A percentile compares a stretch with the other conserved stretches of the same genome.
Evolutionary conservation across 768 basidiomycete species (phyloP).

Genomic region (Tubosaeta sp.): DNA sequence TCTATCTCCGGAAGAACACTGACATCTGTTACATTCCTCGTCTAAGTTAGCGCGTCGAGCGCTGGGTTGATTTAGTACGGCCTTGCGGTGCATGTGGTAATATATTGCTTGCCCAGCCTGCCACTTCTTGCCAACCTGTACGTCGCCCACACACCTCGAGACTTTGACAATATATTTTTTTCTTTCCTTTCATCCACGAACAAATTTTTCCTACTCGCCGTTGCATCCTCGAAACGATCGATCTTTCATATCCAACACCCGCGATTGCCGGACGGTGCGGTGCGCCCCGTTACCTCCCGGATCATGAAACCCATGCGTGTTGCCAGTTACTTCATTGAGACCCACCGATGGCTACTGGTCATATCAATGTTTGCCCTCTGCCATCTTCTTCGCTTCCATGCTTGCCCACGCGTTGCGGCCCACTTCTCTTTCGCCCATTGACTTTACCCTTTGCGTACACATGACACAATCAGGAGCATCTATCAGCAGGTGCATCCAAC

Average conservation of each 20-base stretch:
- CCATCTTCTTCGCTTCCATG: conserved; percentile 23
- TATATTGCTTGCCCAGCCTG: neutral
- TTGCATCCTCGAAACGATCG: conserved; percentile 11
- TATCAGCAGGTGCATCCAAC: conserved; percentile 30
- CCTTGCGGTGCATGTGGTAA: neutral
- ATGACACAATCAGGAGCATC: conserved; percentile 12
- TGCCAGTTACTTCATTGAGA: conserved; percentile 8
- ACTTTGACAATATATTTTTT: neutral
- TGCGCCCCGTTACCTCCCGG: conserved; percentile 24
- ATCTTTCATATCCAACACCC: conserved; percentile 32
- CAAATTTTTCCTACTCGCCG: conserved; percentile 20
- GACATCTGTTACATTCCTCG: conserved; percentile 10
- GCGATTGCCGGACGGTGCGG: conserved; percentile 27
- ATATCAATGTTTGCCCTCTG: conserved; percentile 15
- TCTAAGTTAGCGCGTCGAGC: conserved; percentile 4
- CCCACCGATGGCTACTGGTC: conserved; percentile 8
- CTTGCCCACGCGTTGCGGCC: conserved; percentile 17
- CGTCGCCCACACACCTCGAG: conserved; percentile 1
- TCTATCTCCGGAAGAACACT: conserved; percentile 27
- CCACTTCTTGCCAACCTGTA: neutral
- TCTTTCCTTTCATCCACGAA: conserved; percentile 5
- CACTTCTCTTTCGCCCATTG: conserved; percentile 24
- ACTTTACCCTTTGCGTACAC: conserved; percentile 21
- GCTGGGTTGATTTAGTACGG: conserved; percentile 15
- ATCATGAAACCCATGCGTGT: conserved; percentile 21